Evolutionary conservation across 495 filamentous ascomycete genomes (phyloP).

Genomic region (Aspergillus ellipticus): DNA sequence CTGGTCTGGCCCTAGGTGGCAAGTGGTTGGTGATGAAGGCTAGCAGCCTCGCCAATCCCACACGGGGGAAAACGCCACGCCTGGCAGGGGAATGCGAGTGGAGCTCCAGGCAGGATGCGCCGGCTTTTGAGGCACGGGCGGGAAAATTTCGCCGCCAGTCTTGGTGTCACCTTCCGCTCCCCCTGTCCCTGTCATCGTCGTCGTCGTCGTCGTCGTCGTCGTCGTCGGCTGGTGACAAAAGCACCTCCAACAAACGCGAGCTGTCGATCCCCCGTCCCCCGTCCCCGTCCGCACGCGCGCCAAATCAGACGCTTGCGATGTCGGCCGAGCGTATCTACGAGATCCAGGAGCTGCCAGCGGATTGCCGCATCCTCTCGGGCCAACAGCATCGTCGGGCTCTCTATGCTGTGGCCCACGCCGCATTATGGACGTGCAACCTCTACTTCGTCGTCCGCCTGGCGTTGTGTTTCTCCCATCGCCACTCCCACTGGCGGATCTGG

Average conservation of each 20-base stretch:
- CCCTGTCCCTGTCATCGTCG: too few relatives aligned
- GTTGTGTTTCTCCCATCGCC: conserved; percentile 4
- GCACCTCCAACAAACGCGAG: not conserved
- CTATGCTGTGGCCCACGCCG: conserved; percentile 18
- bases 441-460: conserved; percentile 24
- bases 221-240: too few relatives aligned
- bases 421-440: conserved; percentile 20
- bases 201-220: too few relatives aligned
- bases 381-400: conserved; percentile 23
- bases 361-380: conserved; percentile 13
- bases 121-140: too few relatives aligned
- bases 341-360: conserved; percentile 25
- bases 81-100: too few relatives aligned
- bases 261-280: not conserved
- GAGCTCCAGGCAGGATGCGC: too few relatives aligned
- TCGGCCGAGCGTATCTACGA: conserved; percentile 11
- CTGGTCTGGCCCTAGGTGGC: too few relatives aligned
- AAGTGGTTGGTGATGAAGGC: too few relatives aligned
- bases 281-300: not conserved
- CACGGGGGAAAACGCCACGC: too few relatives aligned
- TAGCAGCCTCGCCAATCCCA: too few relatives aligned
- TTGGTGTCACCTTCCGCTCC: too few relatives aligned
- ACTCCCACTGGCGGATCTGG: conserved; percentile 30
- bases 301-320: conserved; percentile 8
- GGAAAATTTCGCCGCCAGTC: too few relatives aligned